These are phyloP conservation scores for Exophiala viscosa DNA, from an alignment of 2,329 filamentous ascomycete genomes.

Conservation along the genomic window DNA sequence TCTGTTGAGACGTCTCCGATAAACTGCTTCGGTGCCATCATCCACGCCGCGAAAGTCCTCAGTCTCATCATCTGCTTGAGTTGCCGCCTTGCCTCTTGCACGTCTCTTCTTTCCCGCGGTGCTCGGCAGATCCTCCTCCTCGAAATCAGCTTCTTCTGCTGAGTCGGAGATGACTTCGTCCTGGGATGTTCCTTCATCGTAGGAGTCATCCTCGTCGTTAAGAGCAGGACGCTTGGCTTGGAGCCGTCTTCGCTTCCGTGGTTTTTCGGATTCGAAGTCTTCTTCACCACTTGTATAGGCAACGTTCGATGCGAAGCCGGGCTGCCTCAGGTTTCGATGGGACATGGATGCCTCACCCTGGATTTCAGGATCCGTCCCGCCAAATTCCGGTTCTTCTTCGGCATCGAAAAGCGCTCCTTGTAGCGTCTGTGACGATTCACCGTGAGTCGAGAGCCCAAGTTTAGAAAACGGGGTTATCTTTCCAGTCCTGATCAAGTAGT, in stretches of 20 bases:
- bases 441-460: conserved; percentile 58
- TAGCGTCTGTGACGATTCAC: conserved; percentile 64
- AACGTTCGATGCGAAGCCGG: conserved; percentile 62
- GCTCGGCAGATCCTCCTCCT: conserved; percentile 24
- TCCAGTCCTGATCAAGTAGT: conserved; percentile 89
- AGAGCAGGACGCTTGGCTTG: conserved; percentile 28
- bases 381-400: conserved; percentile 61
- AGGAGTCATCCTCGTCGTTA: conserved; percentile 37
- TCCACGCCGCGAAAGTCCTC: conserved; percentile 67
- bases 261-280: conserved; percentile 20
- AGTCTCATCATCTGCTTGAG: conserved; percentile 38
- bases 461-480: conserved; percentile 96
- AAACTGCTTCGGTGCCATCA: conserved; percentile 82
- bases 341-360: conserved; percentile 50
- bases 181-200: conserved; percentile 24
- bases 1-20: conserved; percentile 67
- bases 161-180: conserved; percentile 26
- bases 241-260: conserved; percentile 37
- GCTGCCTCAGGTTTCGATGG: conserved; percentile 68
- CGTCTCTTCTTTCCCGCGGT: conserved; percentile 22
- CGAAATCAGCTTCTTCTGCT: conserved; percentile 33
- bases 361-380: conserved; percentile 42
- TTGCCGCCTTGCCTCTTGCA: conserved; percentile 28
- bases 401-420: conserved; percentile 76
- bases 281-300: conserved; percentile 25